phyloP scores from a whole-genome alignment of 2,329 filamentous ascomycete genomes.

The Talaromyces pinophilus region DNA sequence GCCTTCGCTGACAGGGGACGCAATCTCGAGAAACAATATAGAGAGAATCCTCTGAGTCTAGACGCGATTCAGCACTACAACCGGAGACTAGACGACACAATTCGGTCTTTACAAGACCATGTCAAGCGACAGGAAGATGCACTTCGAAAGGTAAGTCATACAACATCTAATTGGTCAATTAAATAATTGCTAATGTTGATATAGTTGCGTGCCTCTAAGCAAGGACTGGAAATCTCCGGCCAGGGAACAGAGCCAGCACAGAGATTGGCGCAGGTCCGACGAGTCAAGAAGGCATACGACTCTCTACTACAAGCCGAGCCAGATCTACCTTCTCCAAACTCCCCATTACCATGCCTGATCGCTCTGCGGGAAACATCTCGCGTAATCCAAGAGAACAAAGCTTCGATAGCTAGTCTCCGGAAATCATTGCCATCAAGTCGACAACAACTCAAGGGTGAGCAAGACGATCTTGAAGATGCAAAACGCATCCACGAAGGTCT shows the following conservation, averaged over 20 bases:
- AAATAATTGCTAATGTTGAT: slow-evolving; percentile 24
- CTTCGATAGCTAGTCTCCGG: slow-evolving; percentile 54
- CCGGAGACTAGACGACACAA: slow-evolving; percentile 61
- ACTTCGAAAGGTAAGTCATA: slow-evolving; percentile 46
- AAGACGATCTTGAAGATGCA: slow-evolving; percentile 51
- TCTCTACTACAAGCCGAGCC: slow-evolving; percentile 63
- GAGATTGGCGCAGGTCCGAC: slow-evolving; percentile 50
- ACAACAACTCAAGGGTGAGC: slow-evolving; percentile 47
- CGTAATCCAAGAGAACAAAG: slow-evolving; percentile 64
- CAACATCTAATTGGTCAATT: neutral
- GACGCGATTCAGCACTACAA: slow-evolving; percentile 38
- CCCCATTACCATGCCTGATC: slow-evolving; percentile 69
- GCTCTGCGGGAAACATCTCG: slow-evolving; percentile 68
- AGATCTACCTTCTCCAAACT: slow-evolving; percentile 66
- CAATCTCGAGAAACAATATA: slow-evolving; percentile 38
- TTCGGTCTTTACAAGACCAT: slow-evolving; percentile 64
- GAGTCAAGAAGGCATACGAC: slow-evolving; percentile 66
- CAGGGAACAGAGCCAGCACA: slow-evolving; percentile 32
- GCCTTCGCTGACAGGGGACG: slow-evolving; percentile 38
- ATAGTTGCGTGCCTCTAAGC: slow-evolving; percentile 38
- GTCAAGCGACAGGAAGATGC: slow-evolving; percentile 51
- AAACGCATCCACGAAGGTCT: slow-evolving; percentile 51
- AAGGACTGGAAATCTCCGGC: slow-evolving; percentile 34
- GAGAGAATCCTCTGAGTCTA: slow-evolving; percentile 30
- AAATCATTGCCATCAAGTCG: slow-evolving; percentile 43